Percentiles rank a stretch among this genome's conserved stretches.
These are phyloP conservation scores for Colletotrichum godetiae DNA, from an alignment of 2,329 filamentous ascomycete species.

Conservation along the genomic window DNA sequence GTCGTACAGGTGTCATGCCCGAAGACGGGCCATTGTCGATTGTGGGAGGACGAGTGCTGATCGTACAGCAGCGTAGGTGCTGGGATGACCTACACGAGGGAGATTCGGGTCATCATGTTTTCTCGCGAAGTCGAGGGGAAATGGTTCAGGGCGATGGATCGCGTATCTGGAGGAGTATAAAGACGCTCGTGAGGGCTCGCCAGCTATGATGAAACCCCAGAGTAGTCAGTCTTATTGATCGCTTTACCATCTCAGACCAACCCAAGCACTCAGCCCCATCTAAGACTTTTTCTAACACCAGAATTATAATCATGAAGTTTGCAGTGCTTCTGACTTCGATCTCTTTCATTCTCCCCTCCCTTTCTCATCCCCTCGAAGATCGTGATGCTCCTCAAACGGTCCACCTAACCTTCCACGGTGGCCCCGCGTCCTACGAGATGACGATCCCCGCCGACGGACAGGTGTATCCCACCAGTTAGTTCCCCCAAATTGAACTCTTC, in stretches of 20 bases:
- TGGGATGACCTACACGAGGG: background rate
- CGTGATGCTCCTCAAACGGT: slow-evolving; percentile 48
- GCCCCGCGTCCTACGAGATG: slow-evolving; percentile 53
- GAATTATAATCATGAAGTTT: slow-evolving; percentile 38
- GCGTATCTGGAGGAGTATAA: background rate
- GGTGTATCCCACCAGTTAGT: slow-evolving; percentile 50
- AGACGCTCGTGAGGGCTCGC: background rate
- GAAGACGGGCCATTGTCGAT: slow-evolving; percentile 2
- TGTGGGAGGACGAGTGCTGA: background rate
- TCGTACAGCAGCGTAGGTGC: background rate
- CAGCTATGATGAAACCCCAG: background rate
- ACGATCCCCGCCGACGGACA: slow-evolving; percentile 55
- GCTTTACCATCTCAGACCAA: background rate
- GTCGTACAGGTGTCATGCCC: background rate
- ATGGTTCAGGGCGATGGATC: background rate
- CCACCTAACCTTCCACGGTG: slow-evolving; percentile 57
- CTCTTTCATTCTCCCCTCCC: slow-evolving; percentile 16
- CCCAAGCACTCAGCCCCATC: background rate
- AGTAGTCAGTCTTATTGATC: too few relatives aligned
- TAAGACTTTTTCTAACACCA: background rate
- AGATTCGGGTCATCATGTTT: background rate
- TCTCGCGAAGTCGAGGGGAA: background rate
- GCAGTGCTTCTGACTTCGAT: slow-evolving; percentile 17
- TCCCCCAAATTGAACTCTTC: background rate
- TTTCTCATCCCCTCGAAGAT: slow-evolving; percentile 38